These are phyloP conservation scores for Schizothecium vesticola DNA, from an alignment of 495 filamentous ascomycete species.

Conservation along the genomic window DNA sequence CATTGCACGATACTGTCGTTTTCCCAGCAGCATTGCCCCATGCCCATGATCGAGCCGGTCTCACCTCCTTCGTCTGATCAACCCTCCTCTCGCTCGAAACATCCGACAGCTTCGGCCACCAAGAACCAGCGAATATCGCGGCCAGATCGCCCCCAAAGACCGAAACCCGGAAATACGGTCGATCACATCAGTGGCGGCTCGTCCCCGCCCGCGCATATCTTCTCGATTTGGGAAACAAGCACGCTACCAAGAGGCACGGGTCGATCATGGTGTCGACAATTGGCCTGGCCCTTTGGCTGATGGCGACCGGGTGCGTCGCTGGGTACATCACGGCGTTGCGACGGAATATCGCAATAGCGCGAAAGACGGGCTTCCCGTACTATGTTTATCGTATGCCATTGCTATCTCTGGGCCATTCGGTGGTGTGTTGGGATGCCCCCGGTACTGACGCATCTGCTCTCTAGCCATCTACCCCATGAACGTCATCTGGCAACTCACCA, in stretches of 20 bases:
- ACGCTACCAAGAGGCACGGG: neutral
- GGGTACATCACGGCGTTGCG: slow-evolving; percentile 26
- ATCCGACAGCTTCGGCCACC: neutral
- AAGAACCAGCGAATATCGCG: neutral
- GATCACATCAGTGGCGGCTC: neutral
- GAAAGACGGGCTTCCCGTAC: slow-evolving; percentile 40
- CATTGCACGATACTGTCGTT: neutral
- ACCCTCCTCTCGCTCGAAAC: neutral
- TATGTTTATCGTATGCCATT: slow-evolving; percentile 42
- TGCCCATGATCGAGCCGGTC: neutral
- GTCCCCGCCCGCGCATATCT: neutral
- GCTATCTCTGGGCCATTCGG: neutral
- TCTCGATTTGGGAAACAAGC: neutral
- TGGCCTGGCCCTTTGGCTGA: slow-evolving; percentile 12
- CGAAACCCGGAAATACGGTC: neutral
- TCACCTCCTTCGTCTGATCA: neutral
- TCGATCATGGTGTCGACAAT: slow-evolving; percentile 23
- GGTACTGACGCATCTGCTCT: slow-evolving; percentile 2
- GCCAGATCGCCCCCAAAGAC: neutral
- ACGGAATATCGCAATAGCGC: slow-evolving; percentile 40
- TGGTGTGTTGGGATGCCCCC: neutral
- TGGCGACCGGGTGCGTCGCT: slow-evolving; percentile 13
- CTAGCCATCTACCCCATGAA: slow-evolving; percentile 40
- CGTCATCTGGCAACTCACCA: slow-evolving; percentile 46
- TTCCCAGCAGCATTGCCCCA: neutral